These are phyloP conservation scores for Lithohypha guttulata DNA, from an alignment of 2,329 filamentous ascomycete species.

Conservation along the genomic window DNA sequence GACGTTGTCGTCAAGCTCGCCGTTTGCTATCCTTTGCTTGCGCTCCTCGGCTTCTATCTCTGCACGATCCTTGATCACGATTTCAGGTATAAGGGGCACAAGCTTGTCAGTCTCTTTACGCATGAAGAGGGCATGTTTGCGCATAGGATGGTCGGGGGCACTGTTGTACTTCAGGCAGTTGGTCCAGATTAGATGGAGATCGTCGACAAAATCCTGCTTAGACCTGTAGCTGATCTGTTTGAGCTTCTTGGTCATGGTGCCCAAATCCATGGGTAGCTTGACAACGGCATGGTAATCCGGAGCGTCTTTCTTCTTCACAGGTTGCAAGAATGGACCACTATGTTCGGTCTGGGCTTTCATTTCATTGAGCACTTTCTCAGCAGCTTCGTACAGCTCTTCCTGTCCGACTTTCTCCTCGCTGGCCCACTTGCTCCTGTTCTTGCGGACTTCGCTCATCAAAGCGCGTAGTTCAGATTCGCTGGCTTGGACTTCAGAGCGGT, in stretches of 20 bases:
- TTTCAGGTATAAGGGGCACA: constrained; percentile 86
- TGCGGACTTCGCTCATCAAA: constrained; percentile 92
- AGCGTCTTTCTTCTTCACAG: constrained; percentile 93
- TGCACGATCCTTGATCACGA: constrained; percentile 77
- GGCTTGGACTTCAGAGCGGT: constrained; percentile 78
- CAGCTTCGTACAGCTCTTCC: constrained; percentile 91
- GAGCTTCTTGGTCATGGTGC: constrained; percentile 96
- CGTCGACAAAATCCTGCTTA: constrained; percentile 87
- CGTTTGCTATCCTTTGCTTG: constrained; percentile 70
- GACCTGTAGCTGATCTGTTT: constrained; percentile 69
- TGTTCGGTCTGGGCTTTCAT: constrained; percentile 96
- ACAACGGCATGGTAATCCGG: constrained; percentile 89
- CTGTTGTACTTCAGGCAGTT: constrained; percentile 96
- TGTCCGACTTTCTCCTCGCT: constrained; percentile 96
- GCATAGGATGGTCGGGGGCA: constrained; percentile 72
- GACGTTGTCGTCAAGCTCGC: constrained; percentile 60
- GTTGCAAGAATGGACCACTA: constrained; percentile 85
- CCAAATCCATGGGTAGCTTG: constrained; percentile 83
- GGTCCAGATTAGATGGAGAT: constrained; percentile 90
- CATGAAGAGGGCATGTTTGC: constrained; percentile 93
- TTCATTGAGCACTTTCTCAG: constrained; percentile 93
- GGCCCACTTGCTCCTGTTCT: constrained; percentile 97
- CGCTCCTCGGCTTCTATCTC: constrained; percentile 83
- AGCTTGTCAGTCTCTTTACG: constrained; percentile 95
- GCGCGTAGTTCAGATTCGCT: constrained; percentile 86